A percentile compares a stretch with the other conserved stretches of the same genome.
Evolutionary conservation across 2,329 filamentous ascomycete species (phyloP).

Genomic region (Chrysosporium keratinophilum): DNA sequence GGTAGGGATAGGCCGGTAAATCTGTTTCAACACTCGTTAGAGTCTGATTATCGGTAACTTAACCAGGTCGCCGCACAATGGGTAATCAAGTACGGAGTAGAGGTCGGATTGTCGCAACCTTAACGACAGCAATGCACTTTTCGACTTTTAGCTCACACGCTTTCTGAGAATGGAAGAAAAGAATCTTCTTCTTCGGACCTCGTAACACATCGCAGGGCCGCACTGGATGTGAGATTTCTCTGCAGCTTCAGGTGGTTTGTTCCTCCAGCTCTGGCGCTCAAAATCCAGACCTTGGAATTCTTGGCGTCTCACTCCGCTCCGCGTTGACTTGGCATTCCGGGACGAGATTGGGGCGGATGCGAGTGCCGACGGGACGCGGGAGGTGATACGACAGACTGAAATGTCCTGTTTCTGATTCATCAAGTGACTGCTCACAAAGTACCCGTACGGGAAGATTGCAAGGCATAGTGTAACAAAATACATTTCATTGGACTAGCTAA

Average conservation of each 20-base stretch:
- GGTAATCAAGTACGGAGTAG: too few relatives aligned
- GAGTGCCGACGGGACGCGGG: neutral
- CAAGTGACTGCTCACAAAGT: neutral
- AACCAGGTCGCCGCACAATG: too few relatives aligned
- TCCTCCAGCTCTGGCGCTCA: neutral
- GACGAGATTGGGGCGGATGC: neutral
- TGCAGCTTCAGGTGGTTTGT: neutral
- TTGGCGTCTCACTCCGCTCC: slow-evolving; percentile 6
- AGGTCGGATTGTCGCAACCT: too few relatives aligned
- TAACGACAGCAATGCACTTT: too few relatives aligned
- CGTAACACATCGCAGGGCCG: too few relatives aligned
- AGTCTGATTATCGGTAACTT: too few relatives aligned
- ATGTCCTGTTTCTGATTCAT: too few relatives aligned
- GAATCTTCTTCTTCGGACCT: too few relatives aligned
- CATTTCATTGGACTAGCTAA: slow-evolving; percentile 5
- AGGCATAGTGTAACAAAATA: neutral
- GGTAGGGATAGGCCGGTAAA: neutral
- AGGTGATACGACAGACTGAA: neutral
- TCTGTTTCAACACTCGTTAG: neutral
- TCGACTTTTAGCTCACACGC: too few relatives aligned
- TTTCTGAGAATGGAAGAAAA: too few relatives aligned
- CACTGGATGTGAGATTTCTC: neutral
- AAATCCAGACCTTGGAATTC: neutral
- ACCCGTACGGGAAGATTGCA: neutral
- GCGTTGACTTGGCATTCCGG: neutral